phyloP scores from a whole-genome alignment of 257 asterid species.

The Schizonepeta tenuifolia region DNA sequence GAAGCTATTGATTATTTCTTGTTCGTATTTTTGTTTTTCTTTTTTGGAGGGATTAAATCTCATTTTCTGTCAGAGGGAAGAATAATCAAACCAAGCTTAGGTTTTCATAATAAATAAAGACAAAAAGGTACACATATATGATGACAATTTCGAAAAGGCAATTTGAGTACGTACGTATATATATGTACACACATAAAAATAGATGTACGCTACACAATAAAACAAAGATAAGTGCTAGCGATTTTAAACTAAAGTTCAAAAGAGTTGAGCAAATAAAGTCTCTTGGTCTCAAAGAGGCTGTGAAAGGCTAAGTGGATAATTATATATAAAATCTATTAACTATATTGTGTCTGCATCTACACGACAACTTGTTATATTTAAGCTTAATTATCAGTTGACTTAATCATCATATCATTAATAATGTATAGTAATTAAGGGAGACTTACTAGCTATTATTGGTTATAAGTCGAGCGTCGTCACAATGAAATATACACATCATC shows the following conservation, averaged over 20 bases:
- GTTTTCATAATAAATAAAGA: too few species aligned
- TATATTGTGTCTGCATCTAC: not conserved
- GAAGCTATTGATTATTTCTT: too few species aligned
- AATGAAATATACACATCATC: not conserved
- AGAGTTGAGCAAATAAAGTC: not conserved
- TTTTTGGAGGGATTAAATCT: too few species aligned
- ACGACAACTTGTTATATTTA: not conserved
- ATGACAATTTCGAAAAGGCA: too few species aligned
- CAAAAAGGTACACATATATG: too few species aligned
- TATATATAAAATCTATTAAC: not conserved
- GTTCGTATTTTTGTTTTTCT: too few species aligned
- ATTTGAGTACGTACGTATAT: too few species aligned
- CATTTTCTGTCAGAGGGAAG: too few species aligned
- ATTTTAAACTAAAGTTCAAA: not conserved
- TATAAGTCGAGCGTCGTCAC: not conserved
- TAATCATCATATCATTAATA: not conserved
- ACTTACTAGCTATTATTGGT: not conserved
- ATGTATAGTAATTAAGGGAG: not conserved
- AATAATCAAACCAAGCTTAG: too few species aligned
- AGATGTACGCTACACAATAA: not conserved
- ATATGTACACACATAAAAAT: not conserved
- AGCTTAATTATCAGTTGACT: not conserved
- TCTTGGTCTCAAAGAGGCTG: not conserved
- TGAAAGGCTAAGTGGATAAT: constrained; percentile 9
- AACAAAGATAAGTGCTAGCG: not conserved